Conservation (phyloP, 352 stramenopile species). For the Pythium dissimile region DNA sequence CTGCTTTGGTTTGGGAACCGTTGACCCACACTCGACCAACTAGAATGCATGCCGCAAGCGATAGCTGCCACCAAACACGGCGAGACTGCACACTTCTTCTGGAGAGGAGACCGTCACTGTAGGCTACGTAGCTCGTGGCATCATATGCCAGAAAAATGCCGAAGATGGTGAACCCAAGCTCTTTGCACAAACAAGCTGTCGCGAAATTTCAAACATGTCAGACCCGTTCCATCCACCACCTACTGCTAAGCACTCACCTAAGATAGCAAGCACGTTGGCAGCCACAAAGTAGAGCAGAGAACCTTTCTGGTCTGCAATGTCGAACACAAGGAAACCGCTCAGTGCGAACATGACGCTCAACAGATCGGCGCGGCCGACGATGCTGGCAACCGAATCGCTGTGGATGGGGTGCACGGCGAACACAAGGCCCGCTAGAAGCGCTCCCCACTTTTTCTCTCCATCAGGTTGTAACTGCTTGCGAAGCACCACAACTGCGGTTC, state of each 20-base stretch:
- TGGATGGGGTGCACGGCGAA: slow-evolving; percentile 92
- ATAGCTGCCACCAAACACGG: slow-evolving; percentile 13
- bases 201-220: background rate
- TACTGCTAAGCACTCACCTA: slow-evolving; percentile 12
- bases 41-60: background rate
- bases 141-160: slow-evolving; percentile 74
- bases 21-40: slow-evolving; percentile 61
- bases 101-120: background rate
- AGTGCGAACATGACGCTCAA: slow-evolving; percentile 74
- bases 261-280: slow-evolving; percentile 8
- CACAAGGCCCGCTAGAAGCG: slow-evolving; percentile 54
- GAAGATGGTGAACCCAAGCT: slow-evolving; percentile 84
- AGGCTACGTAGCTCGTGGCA: slow-evolving; percentile 6
- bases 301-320: slow-evolving; percentile 7
- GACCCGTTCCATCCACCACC: background rate
- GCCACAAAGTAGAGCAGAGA: slow-evolving; percentile 7
- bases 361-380: slow-evolving; percentile 90
- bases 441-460: background rate
- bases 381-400: slow-evolving; percentile 85
- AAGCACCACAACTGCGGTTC: slow-evolving; percentile 36
- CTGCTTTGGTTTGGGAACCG: slow-evolving; percentile 51
- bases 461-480: background rate
- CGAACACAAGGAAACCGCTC: slow-evolving; percentile 57
- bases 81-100: slow-evolving; percentile 5
- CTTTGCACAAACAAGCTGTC: slow-evolving; percentile 81